Evolutionary conservation across 164 flowering plant species (phyloP), one percentile per base, ranked within the genome.

Genomic region (Echeveria elegans): DNA sequence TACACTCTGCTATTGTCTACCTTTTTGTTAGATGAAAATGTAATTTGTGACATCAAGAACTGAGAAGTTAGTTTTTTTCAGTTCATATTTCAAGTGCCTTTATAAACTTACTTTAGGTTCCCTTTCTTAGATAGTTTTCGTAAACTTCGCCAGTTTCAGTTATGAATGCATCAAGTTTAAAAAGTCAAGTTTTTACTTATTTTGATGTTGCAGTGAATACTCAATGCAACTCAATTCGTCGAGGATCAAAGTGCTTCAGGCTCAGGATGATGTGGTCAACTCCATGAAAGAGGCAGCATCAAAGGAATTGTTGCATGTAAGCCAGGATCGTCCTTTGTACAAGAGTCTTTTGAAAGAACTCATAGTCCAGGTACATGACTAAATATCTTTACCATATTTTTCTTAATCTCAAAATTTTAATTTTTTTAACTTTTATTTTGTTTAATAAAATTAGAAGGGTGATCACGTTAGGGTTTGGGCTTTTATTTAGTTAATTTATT

Each of bases 191-290:
- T 34, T 34, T 34, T 34, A 3, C 37, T 34, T 34, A 34, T 34
- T 34, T 34, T 34, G 14, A 63, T 63, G 41, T 34, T 74, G 71
- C 85, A 86, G 90, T 63, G 90, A 88, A 69, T 86, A 88, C 74
- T 88, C 94, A 1, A 85, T 75, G 85, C 94, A 83, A 79, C 74
- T 86, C 69, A 88, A 88, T 78, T 88, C 87, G 18, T 80, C 86
- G 1, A 83, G 94, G 7, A 77, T 88, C 58, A 82, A 84, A 70
- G 77, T 80, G 69, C 81, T 84, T 48, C 89, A 83, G 74, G 90
- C 86, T 2, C 90, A 88, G 65, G 94, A 88, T 72, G 86, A 86
- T 71, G 62, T 84, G 21, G 89, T 86, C 61, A 84, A 70, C 60
- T 59, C 78, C 68, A 81, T 88, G 85, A 88, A 83, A 72, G 92